Evolutionary conservation across 345 rosid genomes (phyloP), one percentile per base, ranked within the genome.

Genomic region (Eucalyptus cloeziana): DNA sequence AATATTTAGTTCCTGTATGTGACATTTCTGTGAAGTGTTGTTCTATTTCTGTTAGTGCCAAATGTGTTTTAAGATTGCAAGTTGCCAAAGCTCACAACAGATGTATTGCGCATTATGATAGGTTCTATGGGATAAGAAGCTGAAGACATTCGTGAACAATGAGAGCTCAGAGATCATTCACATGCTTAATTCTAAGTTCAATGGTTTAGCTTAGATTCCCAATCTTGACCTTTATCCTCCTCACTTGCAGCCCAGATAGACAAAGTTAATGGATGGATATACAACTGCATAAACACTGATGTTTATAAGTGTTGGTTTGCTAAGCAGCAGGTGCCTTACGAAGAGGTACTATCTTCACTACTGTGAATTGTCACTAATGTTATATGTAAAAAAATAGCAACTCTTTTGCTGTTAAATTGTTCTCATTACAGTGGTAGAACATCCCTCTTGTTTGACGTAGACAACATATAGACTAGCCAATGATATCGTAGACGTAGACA

Each of bases 61-160:
- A 7, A 2, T 71, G 45, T 37, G 45, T 10, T 22, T 71, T 71
- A 37, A 71, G 71, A 12, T 71, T 37, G 45, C 45, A 19, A 71
- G 81, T 33, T 37, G 81, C 81, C 45, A 19, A 11, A 19, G 83
- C 45, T 71, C 83, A 5, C 45, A 10, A 71, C 45, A 71, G 3
- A 37, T 2, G 27, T 71, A 37, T 37, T 19, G 45, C 3, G 8
- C 83, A 37, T 19, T 71, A 71, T 19, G 14, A n/a, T 71, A 93
- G 93, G 94, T 94, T 56, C 85, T 94, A n/a, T 92, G 94, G 95
- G 95, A 94, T 90, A 93, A 91, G 90, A 94, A 91, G 89, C 92
- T 92, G 54, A 93, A 94, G 87, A 93, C 92, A 19, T 92, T 94
- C 17, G 93, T 93, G 51, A 94, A 54, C 60, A 93, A 91, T 76